Evolutionary conservation across 1,284 basidiomycete genomes (phyloP).

Genomic region (Ustilago loliicola): DNA sequence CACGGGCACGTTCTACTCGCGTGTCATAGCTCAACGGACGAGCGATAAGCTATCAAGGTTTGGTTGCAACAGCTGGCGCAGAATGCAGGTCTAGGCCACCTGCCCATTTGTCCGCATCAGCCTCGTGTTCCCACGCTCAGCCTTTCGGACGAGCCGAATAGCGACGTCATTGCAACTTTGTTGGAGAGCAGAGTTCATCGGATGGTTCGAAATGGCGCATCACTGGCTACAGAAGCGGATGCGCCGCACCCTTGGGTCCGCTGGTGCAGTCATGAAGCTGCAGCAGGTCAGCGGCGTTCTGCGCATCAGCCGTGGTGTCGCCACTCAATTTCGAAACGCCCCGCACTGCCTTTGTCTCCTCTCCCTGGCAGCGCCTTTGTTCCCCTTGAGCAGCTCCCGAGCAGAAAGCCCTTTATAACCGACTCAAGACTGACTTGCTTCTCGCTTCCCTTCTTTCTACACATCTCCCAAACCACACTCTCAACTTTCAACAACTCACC

Average conservation of each 20-base stretch:
- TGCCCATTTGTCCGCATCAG: not conserved
- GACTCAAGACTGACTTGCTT: not conserved
- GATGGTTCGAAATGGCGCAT: not conserved
- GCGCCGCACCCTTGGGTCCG: not conserved
- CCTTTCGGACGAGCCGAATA: not conserved
- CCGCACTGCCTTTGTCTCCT: not conserved
- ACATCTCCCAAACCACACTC: too few species aligned
- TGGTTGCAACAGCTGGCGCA: not conserved
- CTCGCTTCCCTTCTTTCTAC: not conserved
- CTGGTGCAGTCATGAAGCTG: not conserved
- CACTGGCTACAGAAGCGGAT: not conserved
- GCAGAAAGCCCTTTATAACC: not conserved
- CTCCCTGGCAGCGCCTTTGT: not conserved
- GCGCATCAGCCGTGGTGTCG: not conserved
- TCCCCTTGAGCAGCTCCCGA: not conserved
- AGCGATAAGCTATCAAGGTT: not conserved
- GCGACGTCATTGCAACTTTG: constrained; percentile 3
- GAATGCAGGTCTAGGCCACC: not conserved
- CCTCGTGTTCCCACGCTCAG: not conserved
- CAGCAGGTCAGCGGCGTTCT: not conserved
- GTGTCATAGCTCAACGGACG: not conserved
- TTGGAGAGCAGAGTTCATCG: not conserved
- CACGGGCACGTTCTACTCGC: not conserved
- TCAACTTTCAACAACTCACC: not conserved
- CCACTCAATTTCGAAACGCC: constrained; percentile 6